Evolutionary conservation across 129 eudicot genomes (phyloP), one percentile per base, ranked within the genome.

Genomic region (Lonicera japonica): DNA sequence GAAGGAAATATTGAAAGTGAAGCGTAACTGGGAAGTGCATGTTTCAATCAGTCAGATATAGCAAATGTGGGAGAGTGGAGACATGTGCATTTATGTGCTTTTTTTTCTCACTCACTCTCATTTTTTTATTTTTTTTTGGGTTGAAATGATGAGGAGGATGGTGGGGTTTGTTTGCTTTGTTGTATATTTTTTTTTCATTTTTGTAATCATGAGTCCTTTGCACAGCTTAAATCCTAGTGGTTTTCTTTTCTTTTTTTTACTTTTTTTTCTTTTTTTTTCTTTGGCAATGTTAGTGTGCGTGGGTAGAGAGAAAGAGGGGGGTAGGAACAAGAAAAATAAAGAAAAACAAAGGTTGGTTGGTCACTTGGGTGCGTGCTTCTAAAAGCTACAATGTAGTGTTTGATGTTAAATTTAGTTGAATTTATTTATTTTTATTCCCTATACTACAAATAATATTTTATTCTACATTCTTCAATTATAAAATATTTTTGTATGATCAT

Each of bases 101-200:
- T n/a, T n/a, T n/a, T n/a, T n/a, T n/a, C n/a, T n/a, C n/a, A n/a
- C n/a, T n/a, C n/a, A n/a, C n/a, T n/a, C n/a, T n/a, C n/a, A n/a
- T n/a, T n/a, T n/a, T n/a, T n/a, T n/a, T n/a, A 36, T 39, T 60
- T 29, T 29, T 29, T 36, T 39, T 60, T 18, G 9, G 50, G 9
- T 38, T 60, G 25, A 36, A 39, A 60, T 43, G 66, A 61, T 61
- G 36, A 29, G 2, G 36, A 29, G 2, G 36, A 6, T 29, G 13
- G 39, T 61, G 12, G 66, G 66, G 54, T 11, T 41, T 41, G 54
- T 14, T 43, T 61, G 36, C 54, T 14, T 43, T 61, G 36, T 34
- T 21, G 24, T n/a, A n/a, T n/a, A n/a, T 43, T 38, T 20, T 0
- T 47, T 0, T 38, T 5, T 38, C 48, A 0, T n/a, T 61, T 39